Evolutionary conservation across 176 grass and related monocot species (phyloP), one percentile per base, ranked within the genome.

Genomic region (Oryza officinalis): DNA sequence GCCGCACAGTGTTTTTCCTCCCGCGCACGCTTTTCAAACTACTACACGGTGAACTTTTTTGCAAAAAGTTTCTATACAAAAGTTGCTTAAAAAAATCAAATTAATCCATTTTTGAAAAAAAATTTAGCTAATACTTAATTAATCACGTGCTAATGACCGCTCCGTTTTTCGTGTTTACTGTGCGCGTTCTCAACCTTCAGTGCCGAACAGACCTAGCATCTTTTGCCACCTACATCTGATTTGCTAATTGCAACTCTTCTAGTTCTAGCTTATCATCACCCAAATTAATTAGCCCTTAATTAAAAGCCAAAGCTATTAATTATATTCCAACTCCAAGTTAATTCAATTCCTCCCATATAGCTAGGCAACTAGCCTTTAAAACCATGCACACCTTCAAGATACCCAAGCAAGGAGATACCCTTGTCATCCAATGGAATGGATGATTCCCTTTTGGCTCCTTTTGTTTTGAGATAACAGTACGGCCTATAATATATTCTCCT

Each of bases 361-460:
- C 50, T 38, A 38, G 6, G 37, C 7, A 9, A 7, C 50, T 54
- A 54, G 88, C 74, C 88, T 83, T 86, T 90, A 64, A 83, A 75
- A 69, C 69, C 22, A 60, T 22, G 54, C 54, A 23, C 22, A 22
- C 54, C 74, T 49, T 50, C 30, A 79, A 83, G 88, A 87, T 83
- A 83, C 88, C 69, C 23, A 74, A 63, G n/a, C 28, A 79, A 69
- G 68, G 69, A 82, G 84, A 87, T 87, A 79, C 84, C 69, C 84
- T 28, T 78, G 80, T 86, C 75, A 60, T 27, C 69, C 88, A 87
- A 87, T 87, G 75, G 47, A 74, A 79, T 46, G 75, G 75, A n/a
- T 69, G 84, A 83, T 90, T 75, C 88, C 76, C 37, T 75, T 83
- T 80, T 87, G 88, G 83, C 47, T 43, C 18, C 84, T 83, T 90